Base-by-base conservation (phyloP, 805 yeast species). In the Clavispora fructus region DNA sequence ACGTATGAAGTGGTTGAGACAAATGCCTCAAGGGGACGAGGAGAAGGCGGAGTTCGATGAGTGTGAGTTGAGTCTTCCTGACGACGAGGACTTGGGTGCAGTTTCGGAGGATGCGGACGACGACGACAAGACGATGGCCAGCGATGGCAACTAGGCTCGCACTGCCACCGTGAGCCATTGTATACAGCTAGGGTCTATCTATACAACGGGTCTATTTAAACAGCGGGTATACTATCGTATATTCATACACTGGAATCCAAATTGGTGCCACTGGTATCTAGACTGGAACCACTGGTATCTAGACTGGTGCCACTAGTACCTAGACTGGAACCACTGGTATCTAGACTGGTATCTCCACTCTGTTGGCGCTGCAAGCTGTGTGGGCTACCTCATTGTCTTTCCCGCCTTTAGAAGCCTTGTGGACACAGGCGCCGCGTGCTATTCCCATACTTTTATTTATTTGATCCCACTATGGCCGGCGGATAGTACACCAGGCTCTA, bases 1-100 rank as follows among this genome's bases (percentile, higher is more conserved):
- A n/a, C 78, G 98, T 56, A 94, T 94, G 98, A 78, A 77, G 58
- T 94, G 99, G 99, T 74, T 92, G 51, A 79, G 98, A 56, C 82
- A 81, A 62, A 73, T 78, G 52, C 98, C 98, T 4, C 68, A 69
- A 39, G 75, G 80, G 3, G 74, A 68, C 16, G 79, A 72, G 38
- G 91, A 86, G 57, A 65, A 77, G 55, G 74, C 69, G 43, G 95
- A 87, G 58, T 81, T 72, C 53, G 74, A 78, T 6, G 67, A 65
- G 32, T 86, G 94, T 60, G 88, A 85, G 61, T 83, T 77, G 55
- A 74, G 69, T 35, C 61, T 80, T 19, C 86, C 87, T 1, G 58
- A 43, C 6, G 51, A 30, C 29, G 45, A 52, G 17, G 68, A 60
- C n/a, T 61, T 58, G 19, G 71, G 65, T 9, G 64, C 50, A 13